A percentile compares a stretch with the other conserved stretches of the same genome.
Conservation (phyloP, 2,329 filamentous ascomycete genomes). For the Byssoonygena ceratinophila region DNA sequence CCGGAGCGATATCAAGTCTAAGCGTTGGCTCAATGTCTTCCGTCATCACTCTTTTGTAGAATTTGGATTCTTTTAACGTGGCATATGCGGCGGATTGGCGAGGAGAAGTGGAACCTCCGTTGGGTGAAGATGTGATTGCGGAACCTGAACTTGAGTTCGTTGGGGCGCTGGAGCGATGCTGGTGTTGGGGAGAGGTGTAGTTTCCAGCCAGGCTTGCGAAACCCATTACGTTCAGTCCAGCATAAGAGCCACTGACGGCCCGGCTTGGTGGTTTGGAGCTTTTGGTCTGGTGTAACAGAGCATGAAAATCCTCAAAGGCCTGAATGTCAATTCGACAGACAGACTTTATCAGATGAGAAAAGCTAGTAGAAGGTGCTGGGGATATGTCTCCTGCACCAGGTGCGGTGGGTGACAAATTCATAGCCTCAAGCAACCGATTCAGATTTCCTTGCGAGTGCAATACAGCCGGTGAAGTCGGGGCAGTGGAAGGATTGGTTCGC, state of each 20-base stretch:
- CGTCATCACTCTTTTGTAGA: constrained; percentile 77
- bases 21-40: constrained; percentile 95
- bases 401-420: constrained; percentile 43
- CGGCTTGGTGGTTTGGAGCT: constrained; percentile 53
- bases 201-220: constrained; percentile 37
- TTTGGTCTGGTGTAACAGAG: constrained; percentile 60
- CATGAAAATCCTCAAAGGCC: constrained; percentile 75
- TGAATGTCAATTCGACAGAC: constrained; percentile 71
- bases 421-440: constrained; percentile 50
- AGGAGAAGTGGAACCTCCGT: constrained; percentile 32
- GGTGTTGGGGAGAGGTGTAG: constrained; percentile 27
- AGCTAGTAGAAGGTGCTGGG: constrained; percentile 57
- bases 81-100: constrained; percentile 33
- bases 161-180: constrained; percentile 46
- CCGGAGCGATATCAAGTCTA: constrained; percentile 76
- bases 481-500: constrained; percentile 54
- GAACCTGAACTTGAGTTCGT: constrained; percentile 49
- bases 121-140: constrained; percentile 35
- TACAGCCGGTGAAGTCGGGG: constrained; percentile 70
- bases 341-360: constrained; percentile 72
- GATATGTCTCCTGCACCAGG: constrained; percentile 43
- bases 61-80: constrained; percentile 77
- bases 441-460: constrained; percentile 41
- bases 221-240: constrained; percentile 51
- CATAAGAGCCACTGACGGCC: constrained; percentile 60